Conservation (phyloP, 495 filamentous ascomycete genomes). For the Tuber aestivum region DNA sequence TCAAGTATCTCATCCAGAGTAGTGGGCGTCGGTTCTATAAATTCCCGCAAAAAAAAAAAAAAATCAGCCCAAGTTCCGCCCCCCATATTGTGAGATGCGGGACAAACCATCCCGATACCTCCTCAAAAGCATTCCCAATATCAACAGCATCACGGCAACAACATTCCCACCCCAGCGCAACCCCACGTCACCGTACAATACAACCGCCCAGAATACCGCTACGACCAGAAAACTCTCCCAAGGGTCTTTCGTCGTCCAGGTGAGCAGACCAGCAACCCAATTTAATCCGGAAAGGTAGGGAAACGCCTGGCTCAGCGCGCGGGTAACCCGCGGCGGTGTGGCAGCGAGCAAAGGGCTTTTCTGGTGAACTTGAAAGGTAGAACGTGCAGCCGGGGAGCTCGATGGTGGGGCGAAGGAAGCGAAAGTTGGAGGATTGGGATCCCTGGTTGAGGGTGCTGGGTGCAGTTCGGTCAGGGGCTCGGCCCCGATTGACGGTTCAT, state of each 20-base stretch:
- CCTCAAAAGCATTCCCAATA: constrained; percentile 86
- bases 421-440: constrained; percentile 64
- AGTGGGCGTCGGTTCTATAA: constrained; percentile 43
- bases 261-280: constrained; percentile 71
- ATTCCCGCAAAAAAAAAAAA: neutral
- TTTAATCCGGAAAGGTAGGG: constrained; percentile 86
- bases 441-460: constrained; percentile 20
- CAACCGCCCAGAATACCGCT: constrained; percentile 72
- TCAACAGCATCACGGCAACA: constrained; percentile 68
- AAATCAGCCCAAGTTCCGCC: constrained; percentile 10
- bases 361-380: constrained; percentile 89
- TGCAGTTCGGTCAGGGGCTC: constrained; percentile 22
- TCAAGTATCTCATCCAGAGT: constrained; percentile 97
- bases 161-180: constrained; percentile 76
- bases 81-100: neutral
- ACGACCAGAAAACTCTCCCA: constrained; percentile 96
- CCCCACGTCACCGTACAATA: constrained; percentile 77
- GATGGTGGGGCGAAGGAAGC: constrained; percentile 83
- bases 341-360: constrained; percentile 90
- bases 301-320: constrained; percentile 87
- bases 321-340: constrained; percentile 87
- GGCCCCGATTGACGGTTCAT: constrained; percentile 34
- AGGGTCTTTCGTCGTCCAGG: constrained; percentile 86
- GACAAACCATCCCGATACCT: constrained; percentile 52
- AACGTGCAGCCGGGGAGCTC: constrained; percentile 63